Base-by-base conservation (phyloP, 192 early-diverging fungal species). In the Podila epigama region DNA sequence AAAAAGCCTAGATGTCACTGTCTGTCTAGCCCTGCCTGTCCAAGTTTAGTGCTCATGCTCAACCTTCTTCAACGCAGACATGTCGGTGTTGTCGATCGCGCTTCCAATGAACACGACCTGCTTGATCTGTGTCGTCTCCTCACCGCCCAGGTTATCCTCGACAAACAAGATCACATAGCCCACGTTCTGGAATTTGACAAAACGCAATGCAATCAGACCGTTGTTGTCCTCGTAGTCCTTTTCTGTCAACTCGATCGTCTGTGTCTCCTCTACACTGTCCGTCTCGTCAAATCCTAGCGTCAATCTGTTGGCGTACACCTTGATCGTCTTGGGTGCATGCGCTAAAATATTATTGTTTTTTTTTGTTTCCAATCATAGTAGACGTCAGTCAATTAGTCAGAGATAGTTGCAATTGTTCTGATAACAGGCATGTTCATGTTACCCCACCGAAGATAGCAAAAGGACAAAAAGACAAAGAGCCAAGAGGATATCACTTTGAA, bases 121-220 rank as follows among this genome's bases (percentile, higher is more conserved):
- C 56, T 89, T 85, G 51, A 98, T 86, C 5, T 86, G 84, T 10
- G 96, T 95, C 18, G 89, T 91, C 16, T 98, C 97, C 44, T 89
- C 91, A 54, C 85, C 93, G 12, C 82, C 90, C 73, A 93, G 73
- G 67, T 98, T 98, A 66, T 96, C 89, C n/a, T 85, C 84, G n/a
- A 96, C 81, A 71, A 95, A 97, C 28, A 96, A 58, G 51, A 92
- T 88, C 55, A 98, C 51, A 62, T 82, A 92, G 56, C 85, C 89
- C 33, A 98, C 90, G 61, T 86, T 91, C 83, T 98, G 97, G 83
- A 95, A 98, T 58, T 94, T 93, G 60, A 98, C 97, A 79, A 94
- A 98, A 51, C 94, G 89, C 70, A 98, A 85, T 9, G 84, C 83
- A n/a, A 91, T 87, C 34, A 93, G 82, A 15, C 85, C 85, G 28